phyloP scores from a whole-genome alignment of 2,329 filamentous ascomycete genomes.

The Trematosphaeria pertusa region DNA sequence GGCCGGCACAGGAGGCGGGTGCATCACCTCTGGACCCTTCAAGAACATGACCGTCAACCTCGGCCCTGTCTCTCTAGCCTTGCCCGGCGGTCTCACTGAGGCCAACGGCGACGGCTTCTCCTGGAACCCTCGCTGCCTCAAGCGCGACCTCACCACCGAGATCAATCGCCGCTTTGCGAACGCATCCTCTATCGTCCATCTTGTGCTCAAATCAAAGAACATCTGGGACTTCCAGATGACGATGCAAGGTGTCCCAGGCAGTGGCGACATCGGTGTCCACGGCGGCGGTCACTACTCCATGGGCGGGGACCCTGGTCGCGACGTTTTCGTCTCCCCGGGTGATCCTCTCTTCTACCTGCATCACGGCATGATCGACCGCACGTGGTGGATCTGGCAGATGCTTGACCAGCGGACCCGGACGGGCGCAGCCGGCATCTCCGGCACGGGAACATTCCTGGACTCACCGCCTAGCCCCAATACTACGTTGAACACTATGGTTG shows the following conservation, averaged over 20 bases:
- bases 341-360: constrained; percentile 52
- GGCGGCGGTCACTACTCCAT: constrained; percentile 29
- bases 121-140: constrained; percentile 31
- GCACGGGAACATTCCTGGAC: constrained; percentile 56
- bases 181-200: constrained; percentile 26
- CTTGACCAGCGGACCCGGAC: constrained; percentile 41
- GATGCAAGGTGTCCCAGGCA: constrained; percentile 38
- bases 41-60: constrained; percentile 24
- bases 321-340: constrained; percentile 17
- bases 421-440: constrained; percentile 43
- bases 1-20: constrained; percentile 41
- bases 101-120: constrained; percentile 11
- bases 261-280: constrained; percentile 37
- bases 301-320: constrained; percentile 27
- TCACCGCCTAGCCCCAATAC: constrained; percentile 52
- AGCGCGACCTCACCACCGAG: constrained; percentile 32
- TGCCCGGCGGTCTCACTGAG: constrained; percentile 12
- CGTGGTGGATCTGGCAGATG: constrained; percentile 57
- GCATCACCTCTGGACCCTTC: constrained; percentile 27
- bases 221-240: constrained; percentile 38
- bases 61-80: constrained; percentile 13
- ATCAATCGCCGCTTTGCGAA: constrained; percentile 32
- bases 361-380: constrained; percentile 54
- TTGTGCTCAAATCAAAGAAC: constrained; percentile 30
- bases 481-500: constrained; percentile 53